Evolutionary conservation across 148 eudicot species (phyloP).

Genomic region (Linanthus parryae): DNA sequence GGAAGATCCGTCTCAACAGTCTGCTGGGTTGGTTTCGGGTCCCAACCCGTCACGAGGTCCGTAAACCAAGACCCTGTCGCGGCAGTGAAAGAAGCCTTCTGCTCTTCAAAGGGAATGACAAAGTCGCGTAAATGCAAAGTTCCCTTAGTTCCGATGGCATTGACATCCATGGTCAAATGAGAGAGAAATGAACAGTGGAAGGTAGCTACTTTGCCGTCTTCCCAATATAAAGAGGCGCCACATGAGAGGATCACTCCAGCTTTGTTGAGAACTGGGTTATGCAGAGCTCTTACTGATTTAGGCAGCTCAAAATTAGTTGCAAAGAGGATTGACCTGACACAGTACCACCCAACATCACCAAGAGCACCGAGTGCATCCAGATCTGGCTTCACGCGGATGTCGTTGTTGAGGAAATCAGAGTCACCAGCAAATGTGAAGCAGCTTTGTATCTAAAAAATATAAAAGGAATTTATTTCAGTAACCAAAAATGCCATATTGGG

Average conservation of each 20-base stretch:
- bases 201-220: constrained; percentile 36
- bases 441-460: constrained; percentile 31
- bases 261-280: not conserved
- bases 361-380: constrained; percentile 57
- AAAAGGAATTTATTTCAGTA: too few relatives aligned
- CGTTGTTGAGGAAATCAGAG: constrained; percentile 34
- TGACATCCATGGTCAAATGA: constrained; percentile 33
- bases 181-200: constrained; percentile 49
- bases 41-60: not conserved
- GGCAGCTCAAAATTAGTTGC: constrained; percentile 2
- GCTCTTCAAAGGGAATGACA: constrained; percentile 29
- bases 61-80: constrained; percentile 19
- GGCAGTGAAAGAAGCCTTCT: constrained; percentile 22
- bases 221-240: constrained; percentile 4
- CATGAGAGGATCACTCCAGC: constrained; percentile 4
- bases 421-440: constrained; percentile 34
- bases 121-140: constrained; percentile 38
- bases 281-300: constrained; percentile 2
- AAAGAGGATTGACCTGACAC: not conserved
- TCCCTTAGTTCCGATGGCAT: constrained; percentile 39
- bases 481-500: too few relatives aligned
- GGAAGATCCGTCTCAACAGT: constrained; percentile 30
- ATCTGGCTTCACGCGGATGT: constrained; percentile 56
- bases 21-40: constrained; percentile 28
- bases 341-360: constrained; percentile 25